These are phyloP conservation scores for Naganishia vaughanmartiniae DNA, from an alignment of 768 basidiomycete species.

Conservation along the genomic window DNA sequence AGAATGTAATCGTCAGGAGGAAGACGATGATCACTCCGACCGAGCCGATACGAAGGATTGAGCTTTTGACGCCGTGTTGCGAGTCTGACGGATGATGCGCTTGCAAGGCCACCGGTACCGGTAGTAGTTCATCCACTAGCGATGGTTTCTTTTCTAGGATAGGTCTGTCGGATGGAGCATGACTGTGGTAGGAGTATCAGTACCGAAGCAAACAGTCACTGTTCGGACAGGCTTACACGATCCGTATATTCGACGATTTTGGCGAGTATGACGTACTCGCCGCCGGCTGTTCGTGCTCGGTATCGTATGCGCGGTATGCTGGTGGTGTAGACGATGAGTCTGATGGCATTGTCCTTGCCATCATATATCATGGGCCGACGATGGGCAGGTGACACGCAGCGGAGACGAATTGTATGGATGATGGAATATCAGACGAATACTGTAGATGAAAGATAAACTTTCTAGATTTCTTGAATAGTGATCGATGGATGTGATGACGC, in stretches of 20 bases:
- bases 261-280: not conserved
- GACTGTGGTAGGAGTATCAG: not conserved
- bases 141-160: conserved; percentile 30
- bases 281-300: not conserved
- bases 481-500: not conserved
- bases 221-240: not conserved
- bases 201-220: not conserved
- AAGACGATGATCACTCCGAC: conserved; percentile 39
- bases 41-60: conserved; percentile 35
- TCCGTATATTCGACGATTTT: not conserved
- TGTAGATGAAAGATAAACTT: not conserved
- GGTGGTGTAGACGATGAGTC: not conserved
- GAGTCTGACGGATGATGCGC: not conserved
- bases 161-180: not conserved
- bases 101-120: conserved; percentile 25
- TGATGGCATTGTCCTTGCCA: not conserved
- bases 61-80: conserved; percentile 6
- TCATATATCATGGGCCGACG: not conserved
- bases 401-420: not conserved
- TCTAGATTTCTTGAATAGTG: not conserved
- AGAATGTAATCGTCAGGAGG: conserved; percentile 33
- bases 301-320: conserved; percentile 1
- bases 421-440: not conserved
- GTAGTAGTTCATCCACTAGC: conserved; percentile 39
- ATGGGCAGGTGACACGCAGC: not conserved